phyloP scores from a whole-genome alignment of 148 eudicot species.

The Simmondsia chinensis region DNA sequence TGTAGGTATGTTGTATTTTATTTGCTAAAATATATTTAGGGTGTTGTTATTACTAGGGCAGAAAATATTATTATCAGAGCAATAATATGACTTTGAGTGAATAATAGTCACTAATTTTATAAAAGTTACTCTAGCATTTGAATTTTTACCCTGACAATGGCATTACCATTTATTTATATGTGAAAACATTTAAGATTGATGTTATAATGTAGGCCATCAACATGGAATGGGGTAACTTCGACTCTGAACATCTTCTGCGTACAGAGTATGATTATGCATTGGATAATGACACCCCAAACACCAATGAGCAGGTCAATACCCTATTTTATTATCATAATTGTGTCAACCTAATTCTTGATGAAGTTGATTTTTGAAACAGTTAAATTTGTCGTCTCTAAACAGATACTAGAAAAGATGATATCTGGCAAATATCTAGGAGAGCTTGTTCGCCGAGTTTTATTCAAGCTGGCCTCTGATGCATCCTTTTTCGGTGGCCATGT shows the following conservation, averaged over 20 bases:
- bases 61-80: too few species aligned
- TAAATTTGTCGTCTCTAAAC: background rate
- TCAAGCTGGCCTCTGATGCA: constrained; percentile 57
- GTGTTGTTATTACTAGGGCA: too few species aligned
- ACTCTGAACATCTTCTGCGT: constrained; percentile 52
- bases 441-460: constrained; percentile 63
- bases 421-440: constrained; percentile 95
- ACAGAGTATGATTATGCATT: constrained; percentile 57
- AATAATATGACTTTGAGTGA: too few species aligned
- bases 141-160: too few species aligned
- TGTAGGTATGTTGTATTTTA: too few species aligned
- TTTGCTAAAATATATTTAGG: too few species aligned
- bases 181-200: too few species aligned
- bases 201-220: constrained; percentile 51
- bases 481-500: constrained; percentile 59
- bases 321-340: background rate
- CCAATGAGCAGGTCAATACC: constrained; percentile 71
- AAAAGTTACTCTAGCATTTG: too few species aligned
- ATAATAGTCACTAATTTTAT: too few species aligned
- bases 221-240: constrained; percentile 87
- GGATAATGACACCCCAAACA: constrained; percentile 57
- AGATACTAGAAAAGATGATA: constrained; percentile 77
- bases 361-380: background rate
- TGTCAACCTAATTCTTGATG: background rate
- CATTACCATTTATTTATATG: too few species aligned